phyloP scores from a whole-genome alignment of 140 eudicot genomes.

The Anethum foeniculum region DNA sequence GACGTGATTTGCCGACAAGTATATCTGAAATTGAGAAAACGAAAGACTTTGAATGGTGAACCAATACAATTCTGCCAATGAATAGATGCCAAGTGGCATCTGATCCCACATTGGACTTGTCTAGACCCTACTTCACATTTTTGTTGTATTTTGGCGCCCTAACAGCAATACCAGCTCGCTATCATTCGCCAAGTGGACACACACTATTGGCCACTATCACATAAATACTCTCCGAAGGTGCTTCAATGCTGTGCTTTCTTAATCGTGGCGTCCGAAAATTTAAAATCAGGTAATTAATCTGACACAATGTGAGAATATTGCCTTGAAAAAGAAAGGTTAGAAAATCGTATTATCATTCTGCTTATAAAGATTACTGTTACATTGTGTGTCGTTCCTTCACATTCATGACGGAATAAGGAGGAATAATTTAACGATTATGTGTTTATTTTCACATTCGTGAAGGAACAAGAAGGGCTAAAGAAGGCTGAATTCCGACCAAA shows the following conservation, averaged over 20 bases:
- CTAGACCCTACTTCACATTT: slow-evolving; percentile 1
- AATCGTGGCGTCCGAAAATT: neutral
- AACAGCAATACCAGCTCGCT: slow-evolving; percentile 18
- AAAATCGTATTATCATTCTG: too few relatives aligned
- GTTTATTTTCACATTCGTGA: too few relatives aligned
- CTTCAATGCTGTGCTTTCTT: neutral
- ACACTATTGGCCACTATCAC: neutral
- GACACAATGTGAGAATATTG: neutral
- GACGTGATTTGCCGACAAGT: neutral
- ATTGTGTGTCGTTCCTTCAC: too few relatives aligned
- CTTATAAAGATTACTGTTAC: too few relatives aligned
- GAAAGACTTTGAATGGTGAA: slow-evolving; percentile 1
- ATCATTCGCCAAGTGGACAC: neutral
- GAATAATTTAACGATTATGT: too few relatives aligned
- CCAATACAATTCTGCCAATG: slow-evolving; percentile 10
- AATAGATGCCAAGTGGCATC: slow-evolving; percentile 5
- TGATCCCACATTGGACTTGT: neutral
- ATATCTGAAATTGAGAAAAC: neutral
- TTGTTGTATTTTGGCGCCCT: slow-evolving; percentile 16
- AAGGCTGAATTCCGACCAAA: too few relatives aligned
- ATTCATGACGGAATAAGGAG: too few relatives aligned
- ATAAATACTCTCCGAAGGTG: neutral
- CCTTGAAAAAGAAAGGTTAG: too few relatives aligned
- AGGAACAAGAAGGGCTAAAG: too few relatives aligned
- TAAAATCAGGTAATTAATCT: neutral